These are phyloP conservation scores for Lactarius pseudohatsudake DNA, from an alignment of 768 basidiomycete genomes.

Conservation along the genomic window DNA sequence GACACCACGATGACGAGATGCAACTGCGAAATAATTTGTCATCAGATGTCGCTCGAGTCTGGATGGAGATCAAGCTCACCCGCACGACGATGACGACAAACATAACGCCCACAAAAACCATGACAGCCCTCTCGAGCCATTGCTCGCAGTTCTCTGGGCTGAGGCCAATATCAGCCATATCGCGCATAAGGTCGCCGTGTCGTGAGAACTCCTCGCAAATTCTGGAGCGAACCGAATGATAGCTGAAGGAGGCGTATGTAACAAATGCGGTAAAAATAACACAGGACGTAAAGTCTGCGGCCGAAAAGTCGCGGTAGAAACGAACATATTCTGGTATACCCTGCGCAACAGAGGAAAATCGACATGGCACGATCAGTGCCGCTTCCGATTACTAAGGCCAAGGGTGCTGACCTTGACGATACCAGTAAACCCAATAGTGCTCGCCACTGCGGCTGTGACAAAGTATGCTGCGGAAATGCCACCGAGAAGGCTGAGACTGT, in stretches of 20 bases:
- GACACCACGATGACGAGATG: slow-evolving; percentile 76
- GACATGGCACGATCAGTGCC: not conserved
- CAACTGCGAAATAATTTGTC: slow-evolving; percentile 44
- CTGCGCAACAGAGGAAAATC: slow-evolving; percentile 38
- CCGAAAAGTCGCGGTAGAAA: slow-evolving; percentile 79
- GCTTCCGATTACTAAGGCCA: slow-evolving; percentile 1
- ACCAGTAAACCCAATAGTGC: slow-evolving; percentile 65
- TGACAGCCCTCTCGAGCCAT: slow-evolving; percentile 68
- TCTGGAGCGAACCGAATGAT: slow-evolving; percentile 51
- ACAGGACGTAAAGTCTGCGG: slow-evolving; percentile 75
- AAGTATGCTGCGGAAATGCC: slow-evolving; percentile 67
- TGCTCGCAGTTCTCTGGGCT: slow-evolving; percentile 79
- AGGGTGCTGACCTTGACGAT: slow-evolving; percentile 54
- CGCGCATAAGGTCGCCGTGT: slow-evolving; percentile 72
- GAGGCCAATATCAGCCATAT: slow-evolving; percentile 68
- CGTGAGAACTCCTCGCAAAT: slow-evolving; percentile 75
- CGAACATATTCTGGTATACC: slow-evolving; percentile 63
- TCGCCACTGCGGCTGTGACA: slow-evolving; percentile 60
- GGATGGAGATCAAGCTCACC: slow-evolving; percentile 44
- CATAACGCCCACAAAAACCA: slow-evolving; percentile 58
- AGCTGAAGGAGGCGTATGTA: slow-evolving; percentile 58
- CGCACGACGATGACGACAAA: slow-evolving; percentile 63
- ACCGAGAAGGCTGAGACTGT: slow-evolving; percentile 52
- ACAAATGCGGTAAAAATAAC: slow-evolving; percentile 55
- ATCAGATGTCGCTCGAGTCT: not conserved